Base-by-base conservation (phyloP, 768 basidiomycete genomes). In the Boletus speciosus region DNA sequence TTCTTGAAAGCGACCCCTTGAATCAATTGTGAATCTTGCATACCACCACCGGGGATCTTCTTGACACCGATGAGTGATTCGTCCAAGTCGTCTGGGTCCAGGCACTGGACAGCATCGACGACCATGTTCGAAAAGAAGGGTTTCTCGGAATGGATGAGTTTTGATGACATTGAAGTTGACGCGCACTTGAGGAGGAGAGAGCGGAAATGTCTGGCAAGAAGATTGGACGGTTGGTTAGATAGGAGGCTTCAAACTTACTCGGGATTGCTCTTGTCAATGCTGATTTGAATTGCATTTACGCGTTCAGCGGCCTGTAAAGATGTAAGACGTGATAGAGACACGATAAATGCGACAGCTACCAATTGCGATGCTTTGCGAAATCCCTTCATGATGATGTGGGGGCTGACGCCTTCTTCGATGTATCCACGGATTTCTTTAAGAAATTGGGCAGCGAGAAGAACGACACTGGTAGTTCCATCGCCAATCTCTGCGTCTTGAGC, bases 111-210 rank as follows among this genome's bases (percentile, higher is more conserved):
- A 36, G 97, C 95, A 65, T 98, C 93, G 44, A 99, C 97, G 47
- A 97, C 97, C 95, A 99, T 98, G 59, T 89, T 85, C 11, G 95
- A 91, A 78, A 99, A 99, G 77, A 98, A 98, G 1, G 96, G 97
- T 66, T 97, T 98, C 75, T 98, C 93, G 14, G 93, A 93, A 70
- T 98, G 96, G 63, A 99, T 98, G 56, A 98, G 84, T 73, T 98
- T 99, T 57, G 96, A 98, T 15, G 97, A 98, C 96, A 98, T 98
- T n/a, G 97, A 96, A 4, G 97, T 99, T 27, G 94, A 88, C 27
- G 97, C 97, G 72, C 94, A 97, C 77, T 97, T 95, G 62, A 97
- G 80, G 34, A 98, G 82, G 23, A 98, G 85, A 57, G 94, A 91
- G 45, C 86, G 93, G 82, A 98, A 97, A 62, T 84, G 83, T 60